These are phyloP conservation scores for Staphylotrichum longicolle DNA, from an alignment of 495 filamentous ascomycete genomes.

Conservation along the genomic window DNA sequence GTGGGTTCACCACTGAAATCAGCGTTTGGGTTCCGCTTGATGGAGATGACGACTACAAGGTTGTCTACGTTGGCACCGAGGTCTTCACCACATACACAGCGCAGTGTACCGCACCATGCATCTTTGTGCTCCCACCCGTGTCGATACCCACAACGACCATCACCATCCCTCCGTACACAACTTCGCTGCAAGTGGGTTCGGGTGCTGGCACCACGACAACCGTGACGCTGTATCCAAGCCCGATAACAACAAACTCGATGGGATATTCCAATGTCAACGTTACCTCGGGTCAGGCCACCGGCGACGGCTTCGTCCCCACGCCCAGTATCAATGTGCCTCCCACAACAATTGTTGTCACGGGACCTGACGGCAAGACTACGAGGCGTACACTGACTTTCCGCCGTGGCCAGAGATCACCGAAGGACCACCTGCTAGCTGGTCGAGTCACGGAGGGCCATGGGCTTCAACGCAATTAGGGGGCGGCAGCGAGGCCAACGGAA, in stretches of 20 bases:
- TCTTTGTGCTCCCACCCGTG: background rate
- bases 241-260: background rate
- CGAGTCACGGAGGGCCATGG: background rate
- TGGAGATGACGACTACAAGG: background rate
- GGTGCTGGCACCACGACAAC: background rate
- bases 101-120: background rate
- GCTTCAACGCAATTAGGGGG: background rate
- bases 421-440: background rate
- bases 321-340: background rate
- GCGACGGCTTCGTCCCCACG: background rate
- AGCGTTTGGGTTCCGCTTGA: background rate
- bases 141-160: background rate
- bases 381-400: background rate
- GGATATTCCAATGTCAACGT: background rate
- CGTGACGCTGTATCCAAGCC: background rate
- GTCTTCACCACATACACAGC: background rate
- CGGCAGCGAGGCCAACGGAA: background rate
- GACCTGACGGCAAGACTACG: background rate
- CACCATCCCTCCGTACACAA: background rate
- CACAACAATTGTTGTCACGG: background rate
- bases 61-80: conserved; percentile 3
- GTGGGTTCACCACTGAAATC: background rate
- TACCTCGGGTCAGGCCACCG: background rate
- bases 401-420: background rate
- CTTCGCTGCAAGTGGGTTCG: background rate